phyloP scores from a whole-genome alignment of 2,329 filamentous ascomycete genomes.

The Pezicula neosporulosa region DNA sequence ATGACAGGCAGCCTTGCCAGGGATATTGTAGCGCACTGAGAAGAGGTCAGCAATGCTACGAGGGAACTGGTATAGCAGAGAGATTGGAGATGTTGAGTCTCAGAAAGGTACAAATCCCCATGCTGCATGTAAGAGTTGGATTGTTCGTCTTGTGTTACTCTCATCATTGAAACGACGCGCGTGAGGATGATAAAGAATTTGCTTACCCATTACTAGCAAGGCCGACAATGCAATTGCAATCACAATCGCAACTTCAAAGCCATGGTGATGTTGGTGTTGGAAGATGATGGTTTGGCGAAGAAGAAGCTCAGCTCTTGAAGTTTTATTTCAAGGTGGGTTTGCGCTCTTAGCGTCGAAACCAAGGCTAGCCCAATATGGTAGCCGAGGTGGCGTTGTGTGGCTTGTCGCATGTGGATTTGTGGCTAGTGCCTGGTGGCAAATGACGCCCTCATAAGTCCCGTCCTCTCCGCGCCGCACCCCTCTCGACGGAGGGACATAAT shows the following conservation, averaged over 20 bases:
- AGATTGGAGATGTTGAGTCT: conserved; percentile 9
- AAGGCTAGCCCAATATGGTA: no score
- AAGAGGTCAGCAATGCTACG: conserved; percentile 1
- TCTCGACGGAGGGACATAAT: not conserved
- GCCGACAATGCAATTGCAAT: no score
- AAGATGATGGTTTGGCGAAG: conserved; percentile 52
- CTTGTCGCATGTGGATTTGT: conserved; percentile 28
- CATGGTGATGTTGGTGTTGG: conserved; percentile 55
- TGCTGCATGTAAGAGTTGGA: conserved; percentile 37
- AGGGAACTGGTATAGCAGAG: not conserved
- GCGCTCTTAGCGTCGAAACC: no score
- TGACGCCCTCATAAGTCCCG: not conserved
- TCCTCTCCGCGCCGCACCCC: not conserved
- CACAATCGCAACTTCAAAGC: no score
- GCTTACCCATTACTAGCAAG: conserved; percentile 11
- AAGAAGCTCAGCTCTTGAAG: no score
- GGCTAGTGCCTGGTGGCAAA: not conserved
- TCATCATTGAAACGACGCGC: conserved; percentile 31
- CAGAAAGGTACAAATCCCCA: conserved; percentile 33
- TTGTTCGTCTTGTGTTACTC: conserved; percentile 35
- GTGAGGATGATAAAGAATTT: conserved; percentile 1
- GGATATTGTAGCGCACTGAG: not conserved
- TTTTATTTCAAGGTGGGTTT: no score
- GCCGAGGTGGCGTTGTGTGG: not conserved
- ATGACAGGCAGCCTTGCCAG: not conserved